Evolutionary conservation across 1,139 yeast species (phyloP).

Genomic region (Pneumocystis murina): DNA sequence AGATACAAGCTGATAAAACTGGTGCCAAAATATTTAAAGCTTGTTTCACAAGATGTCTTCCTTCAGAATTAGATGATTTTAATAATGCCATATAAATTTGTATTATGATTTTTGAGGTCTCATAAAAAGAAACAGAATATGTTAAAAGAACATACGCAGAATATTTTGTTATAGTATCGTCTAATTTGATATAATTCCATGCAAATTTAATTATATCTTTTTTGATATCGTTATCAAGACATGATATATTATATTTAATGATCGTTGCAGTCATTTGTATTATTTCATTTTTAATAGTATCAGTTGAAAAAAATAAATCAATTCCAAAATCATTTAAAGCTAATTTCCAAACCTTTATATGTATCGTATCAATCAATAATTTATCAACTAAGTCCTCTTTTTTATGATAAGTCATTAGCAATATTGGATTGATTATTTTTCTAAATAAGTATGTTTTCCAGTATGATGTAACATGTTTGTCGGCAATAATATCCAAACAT

Average conservation of each 20-base stretch:
- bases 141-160: slow-evolving; percentile 85
- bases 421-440: slow-evolving; percentile 6
- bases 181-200: slow-evolving; percentile 84
- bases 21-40: slow-evolving; percentile 86
- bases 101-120: slow-evolving; percentile 76
- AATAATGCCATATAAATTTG: slow-evolving; percentile 85
- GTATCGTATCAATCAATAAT: slow-evolving; percentile 49
- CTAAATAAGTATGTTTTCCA: slow-evolving; percentile 7
- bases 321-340: slow-evolving; percentile 31
- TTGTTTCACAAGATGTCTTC: slow-evolving; percentile 67
- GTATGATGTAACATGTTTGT: slow-evolving; percentile 21
- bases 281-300: slow-evolving; percentile 59
- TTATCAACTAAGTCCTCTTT: slow-evolving; percentile 12
- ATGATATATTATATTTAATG: slow-evolving; percentile 49
- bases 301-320: slow-evolving; percentile 56
- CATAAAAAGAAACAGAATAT: slow-evolving; percentile 73
- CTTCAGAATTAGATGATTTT: slow-evolving; percentile 74
- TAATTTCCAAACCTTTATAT: slow-evolving; percentile 49
- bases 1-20: slow-evolving; percentile 59
- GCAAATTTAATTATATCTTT: slow-evolving; percentile 86
- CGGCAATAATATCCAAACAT: slow-evolving; percentile 26
- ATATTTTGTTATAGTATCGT: slow-evolving; percentile 79
- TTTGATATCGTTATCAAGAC: slow-evolving; percentile 44
- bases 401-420: slow-evolving; percentile 2
- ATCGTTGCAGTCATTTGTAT: slow-evolving; percentile 69